Percentiles rank a stretch among this genome's conserved stretches.
phyloP scores from a whole-genome alignment of 306 rosid species.

The Glycyrrhiza uralensis region DNA sequence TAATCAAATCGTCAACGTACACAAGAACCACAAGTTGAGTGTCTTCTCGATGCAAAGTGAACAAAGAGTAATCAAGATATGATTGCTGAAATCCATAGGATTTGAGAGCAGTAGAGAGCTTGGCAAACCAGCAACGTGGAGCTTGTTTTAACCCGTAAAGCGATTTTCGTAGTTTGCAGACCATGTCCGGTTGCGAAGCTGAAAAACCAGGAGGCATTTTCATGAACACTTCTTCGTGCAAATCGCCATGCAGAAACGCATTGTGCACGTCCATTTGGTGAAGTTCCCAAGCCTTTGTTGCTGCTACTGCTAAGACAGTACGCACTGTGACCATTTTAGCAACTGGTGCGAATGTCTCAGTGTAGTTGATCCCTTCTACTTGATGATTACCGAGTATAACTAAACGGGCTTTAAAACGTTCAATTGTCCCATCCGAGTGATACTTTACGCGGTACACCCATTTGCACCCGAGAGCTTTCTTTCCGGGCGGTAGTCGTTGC shows the following conservation, averaged over 20 bases:
- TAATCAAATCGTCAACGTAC: not conserved
- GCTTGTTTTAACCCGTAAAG: not conserved
- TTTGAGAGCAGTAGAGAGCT: not conserved
- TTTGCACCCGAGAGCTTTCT: not conserved
- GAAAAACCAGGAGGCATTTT: not conserved
- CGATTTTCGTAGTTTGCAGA: not conserved
- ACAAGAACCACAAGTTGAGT: not conserved
- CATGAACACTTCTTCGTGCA: not conserved
- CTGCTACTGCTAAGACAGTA: not conserved
- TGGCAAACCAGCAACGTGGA: not conserved
- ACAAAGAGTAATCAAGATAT: not conserved
- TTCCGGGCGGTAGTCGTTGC: not conserved
- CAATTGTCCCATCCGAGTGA: not conserved
- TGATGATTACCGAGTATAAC: not conserved
- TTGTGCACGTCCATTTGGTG: not conserved
- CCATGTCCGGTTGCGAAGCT: not conserved
- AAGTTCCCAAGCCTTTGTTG: not conserved
- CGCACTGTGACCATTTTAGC: not conserved
- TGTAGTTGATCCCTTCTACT: not conserved
- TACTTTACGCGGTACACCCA: not conserved
- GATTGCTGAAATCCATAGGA: not conserved
- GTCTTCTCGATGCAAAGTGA: not conserved
- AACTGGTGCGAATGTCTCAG: not conserved
- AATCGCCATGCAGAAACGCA: not conserved
- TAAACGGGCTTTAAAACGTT: not conserved